Evolutionary conservation across 768 basidiomycete species (phyloP).

Genomic region (Mycena floridula): DNA sequence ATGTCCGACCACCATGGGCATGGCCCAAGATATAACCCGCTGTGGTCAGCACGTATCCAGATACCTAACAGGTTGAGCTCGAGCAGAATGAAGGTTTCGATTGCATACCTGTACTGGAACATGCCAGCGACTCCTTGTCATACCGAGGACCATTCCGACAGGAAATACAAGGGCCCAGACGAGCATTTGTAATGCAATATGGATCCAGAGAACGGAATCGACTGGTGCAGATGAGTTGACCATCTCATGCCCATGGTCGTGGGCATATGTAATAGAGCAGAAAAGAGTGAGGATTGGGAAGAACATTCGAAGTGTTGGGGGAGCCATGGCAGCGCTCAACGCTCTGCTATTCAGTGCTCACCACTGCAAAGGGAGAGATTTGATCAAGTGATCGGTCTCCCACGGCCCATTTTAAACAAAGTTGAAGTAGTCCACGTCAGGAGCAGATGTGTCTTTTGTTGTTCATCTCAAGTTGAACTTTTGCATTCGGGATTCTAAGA

Average conservation of each 20-base stretch:
- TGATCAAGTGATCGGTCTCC: no score
- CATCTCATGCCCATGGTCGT: slow-evolving; percentile 57
- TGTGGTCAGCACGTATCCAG: slow-evolving; percentile 61
- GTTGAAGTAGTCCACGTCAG: no score
- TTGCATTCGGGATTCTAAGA: no score
- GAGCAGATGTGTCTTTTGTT: no score
- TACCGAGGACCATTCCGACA: slow-evolving; percentile 70
- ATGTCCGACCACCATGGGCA: slow-evolving; percentile 75
- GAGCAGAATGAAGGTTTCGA: background rate
- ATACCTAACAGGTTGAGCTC: slow-evolving; percentile 30
- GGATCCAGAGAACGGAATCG: slow-evolving; percentile 76
- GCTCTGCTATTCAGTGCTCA: no score
- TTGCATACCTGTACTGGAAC: slow-evolving; percentile 73
- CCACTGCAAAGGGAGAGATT: no score
- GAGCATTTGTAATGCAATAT: slow-evolving; percentile 69
- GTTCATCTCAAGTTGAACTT: no score
- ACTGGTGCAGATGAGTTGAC: slow-evolving; percentile 60
- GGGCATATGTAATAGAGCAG: slow-evolving; percentile 33
- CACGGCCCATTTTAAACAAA: no score
- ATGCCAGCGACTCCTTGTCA: slow-evolving; percentile 82
- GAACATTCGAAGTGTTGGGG: no score
- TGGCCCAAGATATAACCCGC: slow-evolving; percentile 82
- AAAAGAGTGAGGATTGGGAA: no score
- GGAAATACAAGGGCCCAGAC: slow-evolving; percentile 90
- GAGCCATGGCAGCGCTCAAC: no score